Conservation (phyloP, 371 early-diverging fungal genomes). For the Cokeromyces recurvatus region DNA sequence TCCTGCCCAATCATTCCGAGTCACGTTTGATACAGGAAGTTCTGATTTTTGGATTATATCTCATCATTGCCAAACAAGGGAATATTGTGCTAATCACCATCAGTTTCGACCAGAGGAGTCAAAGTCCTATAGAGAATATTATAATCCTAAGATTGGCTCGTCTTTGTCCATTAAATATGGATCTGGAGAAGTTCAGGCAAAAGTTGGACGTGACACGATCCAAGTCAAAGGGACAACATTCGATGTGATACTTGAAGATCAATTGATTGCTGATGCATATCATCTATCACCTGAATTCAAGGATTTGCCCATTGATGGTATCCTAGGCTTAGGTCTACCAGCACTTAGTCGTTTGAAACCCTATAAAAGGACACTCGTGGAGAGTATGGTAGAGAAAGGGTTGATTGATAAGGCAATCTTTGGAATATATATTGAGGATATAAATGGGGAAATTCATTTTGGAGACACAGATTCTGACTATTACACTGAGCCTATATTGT, state of each 20-base stretch:
- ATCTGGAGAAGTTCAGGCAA: constrained; percentile 53
- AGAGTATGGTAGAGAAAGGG: constrained; percentile 59
- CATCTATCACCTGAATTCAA: constrained; percentile 54
- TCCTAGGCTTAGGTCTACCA: constrained; percentile 64
- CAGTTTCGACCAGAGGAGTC: constrained; percentile 12
- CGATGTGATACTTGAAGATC: constrained; percentile 31
- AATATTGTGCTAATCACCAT: constrained; percentile 15
- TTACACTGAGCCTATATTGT: constrained; percentile 50
- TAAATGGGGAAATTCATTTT: constrained; percentile 58
- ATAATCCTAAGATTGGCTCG: background rate
- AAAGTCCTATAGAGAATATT: constrained; percentile 5
- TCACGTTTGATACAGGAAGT: constrained; percentile 76
- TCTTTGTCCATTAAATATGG: constrained; percentile 58
- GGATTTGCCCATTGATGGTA: constrained; percentile 59
- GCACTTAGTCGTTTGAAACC: constrained; percentile 43
- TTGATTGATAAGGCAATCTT: constrained; percentile 61
- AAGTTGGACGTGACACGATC: constrained; percentile 48
- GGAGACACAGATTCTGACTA: constrained; percentile 56
- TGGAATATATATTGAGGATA: constrained; percentile 53
- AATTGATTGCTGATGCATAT: constrained; percentile 53
- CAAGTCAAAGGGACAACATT: constrained; percentile 33
- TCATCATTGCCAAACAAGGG: constrained; percentile 74
- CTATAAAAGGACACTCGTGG: constrained; percentile 51
- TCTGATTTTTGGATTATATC: constrained; percentile 85
- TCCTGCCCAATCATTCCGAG: constrained; percentile 58